phyloP scores from a whole-genome alignment of 441 rosid species.

The Adansonia rubrostipa region DNA sequence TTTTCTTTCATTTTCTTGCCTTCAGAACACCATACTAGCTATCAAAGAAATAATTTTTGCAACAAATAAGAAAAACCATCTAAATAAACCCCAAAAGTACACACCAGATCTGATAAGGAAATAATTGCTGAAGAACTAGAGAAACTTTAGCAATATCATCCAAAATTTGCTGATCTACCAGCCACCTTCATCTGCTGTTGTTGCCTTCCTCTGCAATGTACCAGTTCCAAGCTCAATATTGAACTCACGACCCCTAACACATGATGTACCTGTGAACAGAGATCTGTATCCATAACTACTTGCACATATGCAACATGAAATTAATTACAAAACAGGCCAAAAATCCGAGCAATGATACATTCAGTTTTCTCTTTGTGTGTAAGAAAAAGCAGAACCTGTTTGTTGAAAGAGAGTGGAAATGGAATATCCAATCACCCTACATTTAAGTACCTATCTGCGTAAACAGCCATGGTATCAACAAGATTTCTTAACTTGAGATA shows the following conservation, averaged over 20 bases:
- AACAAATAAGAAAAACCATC: background rate
- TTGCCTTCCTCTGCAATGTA: background rate
- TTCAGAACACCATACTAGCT: background rate
- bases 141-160: background rate
- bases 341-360: background rate
- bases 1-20: constrained; percentile 3
- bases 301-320: background rate
- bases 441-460: no score
- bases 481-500: background rate
- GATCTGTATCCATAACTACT: background rate
- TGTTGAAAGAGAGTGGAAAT: background rate
- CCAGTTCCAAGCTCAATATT: background rate
- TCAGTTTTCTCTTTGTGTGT: background rate
- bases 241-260: background rate
- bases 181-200: background rate
- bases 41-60: background rate
- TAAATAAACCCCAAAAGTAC: background rate
- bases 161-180: background rate
- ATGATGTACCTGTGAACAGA: background rate
- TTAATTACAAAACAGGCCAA: background rate
- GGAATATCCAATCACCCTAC: no score
- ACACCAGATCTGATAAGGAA: background rate
- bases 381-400: constrained; percentile 1
- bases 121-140: background rate
- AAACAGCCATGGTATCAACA: background rate